Conservation (phyloP, 441 rosid species). For the Sinapis alba region DNA sequence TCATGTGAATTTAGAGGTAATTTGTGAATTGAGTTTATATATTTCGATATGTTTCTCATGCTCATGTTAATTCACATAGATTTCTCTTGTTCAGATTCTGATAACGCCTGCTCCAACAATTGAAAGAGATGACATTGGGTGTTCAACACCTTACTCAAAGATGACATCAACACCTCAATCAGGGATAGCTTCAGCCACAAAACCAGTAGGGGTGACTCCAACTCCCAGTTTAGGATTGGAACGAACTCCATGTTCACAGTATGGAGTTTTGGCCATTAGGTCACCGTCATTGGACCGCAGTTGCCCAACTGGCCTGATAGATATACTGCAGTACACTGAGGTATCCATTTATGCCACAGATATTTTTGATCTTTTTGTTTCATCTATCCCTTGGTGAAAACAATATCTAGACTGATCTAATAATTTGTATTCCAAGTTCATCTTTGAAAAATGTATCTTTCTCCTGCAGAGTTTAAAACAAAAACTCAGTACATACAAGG, state of each 20-base stretch:
- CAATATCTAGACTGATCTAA: background rate
- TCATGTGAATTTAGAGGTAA: constrained; percentile 40
- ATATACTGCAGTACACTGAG: constrained; percentile 9
- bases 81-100: constrained; percentile 17
- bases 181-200: constrained; percentile 20
- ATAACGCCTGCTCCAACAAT: background rate
- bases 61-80: background rate
- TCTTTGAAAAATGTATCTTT: constrained; percentile 8
- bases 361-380: background rate
- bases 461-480: constrained; percentile 42
- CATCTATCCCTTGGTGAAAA: background rate
- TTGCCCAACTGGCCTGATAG: background rate
- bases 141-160: constrained; percentile 25
- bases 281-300: constrained; percentile 2
- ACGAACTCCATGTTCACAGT: constrained; percentile 26
- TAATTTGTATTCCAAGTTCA: background rate
- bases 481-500: constrained; percentile 35
- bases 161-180: constrained; percentile 13
- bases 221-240: constrained; percentile 1
- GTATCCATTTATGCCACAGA: background rate
- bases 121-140: constrained; percentile 22
- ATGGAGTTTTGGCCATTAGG: constrained; percentile 17
- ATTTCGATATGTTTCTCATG: constrained; percentile 13
- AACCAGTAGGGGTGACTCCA: constrained; percentile 2
- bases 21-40: constrained; percentile 3